These are phyloP conservation scores for Austroboletus novae-zelandiae DNA, from an alignment of 1,284 basidiomycete genomes.

Conservation along the genomic window DNA sequence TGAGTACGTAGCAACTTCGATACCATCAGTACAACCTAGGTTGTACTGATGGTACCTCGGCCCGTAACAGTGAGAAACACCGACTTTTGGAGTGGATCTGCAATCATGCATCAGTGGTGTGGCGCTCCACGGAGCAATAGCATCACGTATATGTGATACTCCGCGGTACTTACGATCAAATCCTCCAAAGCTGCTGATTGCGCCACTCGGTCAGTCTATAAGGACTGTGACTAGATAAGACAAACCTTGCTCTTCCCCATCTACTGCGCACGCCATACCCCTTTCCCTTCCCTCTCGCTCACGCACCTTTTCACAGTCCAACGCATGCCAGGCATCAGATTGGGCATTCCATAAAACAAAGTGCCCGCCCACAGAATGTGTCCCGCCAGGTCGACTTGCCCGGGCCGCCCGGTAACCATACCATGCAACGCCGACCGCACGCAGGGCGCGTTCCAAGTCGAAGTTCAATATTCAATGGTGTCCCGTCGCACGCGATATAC, in stretches of 20 bases:
- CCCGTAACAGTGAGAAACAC: no score
- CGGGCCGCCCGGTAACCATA: not conserved
- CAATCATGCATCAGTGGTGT: no score
- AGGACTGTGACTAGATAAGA: slow-evolving; percentile 1
- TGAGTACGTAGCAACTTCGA: no score
- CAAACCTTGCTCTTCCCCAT: not conserved
- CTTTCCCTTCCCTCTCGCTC: not conserved
- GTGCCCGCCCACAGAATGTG: slow-evolving; percentile 3
- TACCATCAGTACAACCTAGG: no score
- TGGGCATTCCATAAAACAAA: slow-evolving; percentile 20
- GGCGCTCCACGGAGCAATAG: no score
- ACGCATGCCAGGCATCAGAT: slow-evolving; percentile 22
- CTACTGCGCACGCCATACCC: slow-evolving; percentile 23
- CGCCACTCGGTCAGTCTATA: not conserved
- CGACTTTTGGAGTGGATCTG: no score
- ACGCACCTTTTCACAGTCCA: slow-evolving; percentile 14
- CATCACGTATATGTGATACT: no score
- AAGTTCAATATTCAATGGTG: slow-evolving; percentile 17
- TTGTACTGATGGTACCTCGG: no score
- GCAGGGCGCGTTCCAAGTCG: slow-evolving; percentile 21
- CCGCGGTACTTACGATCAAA: no score
- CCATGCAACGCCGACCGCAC: slow-evolving; percentile 21
- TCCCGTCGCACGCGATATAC: slow-evolving; percentile 22
- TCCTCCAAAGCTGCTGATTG: not conserved
- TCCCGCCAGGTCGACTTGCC: not conserved